phyloP scores from a whole-genome alignment of 306 rosid genomes.

The Astragalus membranaceus region DNA sequence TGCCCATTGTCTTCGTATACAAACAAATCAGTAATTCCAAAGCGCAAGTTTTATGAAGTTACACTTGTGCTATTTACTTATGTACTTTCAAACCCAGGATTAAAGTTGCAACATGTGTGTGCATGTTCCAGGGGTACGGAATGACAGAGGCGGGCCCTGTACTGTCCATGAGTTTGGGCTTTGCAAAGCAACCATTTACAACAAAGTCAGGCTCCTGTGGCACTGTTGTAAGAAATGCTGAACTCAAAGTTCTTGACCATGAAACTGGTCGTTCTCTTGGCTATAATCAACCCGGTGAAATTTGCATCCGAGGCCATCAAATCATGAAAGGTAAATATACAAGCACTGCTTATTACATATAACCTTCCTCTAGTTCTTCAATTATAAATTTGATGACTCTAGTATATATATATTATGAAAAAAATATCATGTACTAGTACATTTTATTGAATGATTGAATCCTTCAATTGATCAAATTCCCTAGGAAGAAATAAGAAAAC shows the following conservation, averaged over 20 bases:
- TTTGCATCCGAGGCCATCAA: constrained; percentile 74
- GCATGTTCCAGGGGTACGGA: constrained; percentile 67
- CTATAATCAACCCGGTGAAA: constrained; percentile 71
- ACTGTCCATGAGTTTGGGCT: constrained; percentile 59
- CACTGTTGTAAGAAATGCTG: constrained; percentile 68
- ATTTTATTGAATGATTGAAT: too few species aligned
- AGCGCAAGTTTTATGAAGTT: neutral
- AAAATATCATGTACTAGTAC: too few species aligned
- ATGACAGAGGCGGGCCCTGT: constrained; percentile 99
- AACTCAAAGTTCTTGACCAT: constrained; percentile 69
- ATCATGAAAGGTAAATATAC: constrained; percentile 64
- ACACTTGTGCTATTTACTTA: neutral
- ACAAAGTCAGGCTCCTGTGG: constrained; percentile 83
- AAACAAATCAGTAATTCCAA: neutral
- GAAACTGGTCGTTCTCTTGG: constrained; percentile 55
- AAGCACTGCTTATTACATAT: neutral
- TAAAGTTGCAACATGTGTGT: neutral
- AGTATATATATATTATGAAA: too few species aligned
- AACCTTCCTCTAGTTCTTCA: too few species aligned
- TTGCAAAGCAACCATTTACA: constrained; percentile 61
- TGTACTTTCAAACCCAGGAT: neutral
- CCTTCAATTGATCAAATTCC: too few species aligned
- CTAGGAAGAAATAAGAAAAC: too few species aligned
- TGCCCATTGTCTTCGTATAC: neutral
- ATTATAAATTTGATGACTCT: too few species aligned